Evolutionary conservation across 1,284 basidiomycete genomes (phyloP).

Genomic region (Ganoderma resinaceum): DNA sequence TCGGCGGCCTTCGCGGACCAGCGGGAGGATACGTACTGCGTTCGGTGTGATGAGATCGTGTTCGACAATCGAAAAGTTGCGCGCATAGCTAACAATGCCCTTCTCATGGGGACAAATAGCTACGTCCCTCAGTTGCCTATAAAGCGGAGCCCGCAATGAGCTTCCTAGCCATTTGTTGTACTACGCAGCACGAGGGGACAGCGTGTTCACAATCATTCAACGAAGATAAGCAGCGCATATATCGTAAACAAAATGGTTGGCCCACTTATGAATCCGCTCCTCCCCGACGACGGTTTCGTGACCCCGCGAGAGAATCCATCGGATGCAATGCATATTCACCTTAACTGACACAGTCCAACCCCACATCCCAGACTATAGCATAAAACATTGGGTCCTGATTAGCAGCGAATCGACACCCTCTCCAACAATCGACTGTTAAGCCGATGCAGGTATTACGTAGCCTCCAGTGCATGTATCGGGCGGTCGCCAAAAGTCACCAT

Average conservation of each 20-base stretch:
- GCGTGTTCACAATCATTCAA: background rate
- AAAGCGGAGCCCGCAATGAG: background rate
- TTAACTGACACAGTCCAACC: background rate
- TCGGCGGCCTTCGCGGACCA: background rate
- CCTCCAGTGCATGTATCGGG: background rate
- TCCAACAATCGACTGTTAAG: background rate
- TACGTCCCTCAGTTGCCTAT: conserved; percentile 78
- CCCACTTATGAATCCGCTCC: background rate
- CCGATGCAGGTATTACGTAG: background rate
- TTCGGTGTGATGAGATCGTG: conserved; percentile 63
- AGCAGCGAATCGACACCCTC: background rate
- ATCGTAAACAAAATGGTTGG: background rate
- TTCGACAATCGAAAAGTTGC: conserved; percentile 64
- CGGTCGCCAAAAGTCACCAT: background rate
- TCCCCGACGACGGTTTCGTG: background rate
- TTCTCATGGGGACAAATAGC: conserved; percentile 74
- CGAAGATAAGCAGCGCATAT: background rate
- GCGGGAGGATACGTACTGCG: conserved; percentile 49
- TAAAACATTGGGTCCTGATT: background rate
- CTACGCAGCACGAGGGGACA: background rate
- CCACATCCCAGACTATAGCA: background rate
- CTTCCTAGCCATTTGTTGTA: background rate
- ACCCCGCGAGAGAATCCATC: background rate
- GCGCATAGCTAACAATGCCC: conserved; percentile 74
- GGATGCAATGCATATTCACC: background rate